A percentile compares a stretch with the other conserved stretches of the same genome.
phyloP scores from a whole-genome alignment of 2,329 filamentous ascomycete species.

The Diaporthe amygdali region DNA sequence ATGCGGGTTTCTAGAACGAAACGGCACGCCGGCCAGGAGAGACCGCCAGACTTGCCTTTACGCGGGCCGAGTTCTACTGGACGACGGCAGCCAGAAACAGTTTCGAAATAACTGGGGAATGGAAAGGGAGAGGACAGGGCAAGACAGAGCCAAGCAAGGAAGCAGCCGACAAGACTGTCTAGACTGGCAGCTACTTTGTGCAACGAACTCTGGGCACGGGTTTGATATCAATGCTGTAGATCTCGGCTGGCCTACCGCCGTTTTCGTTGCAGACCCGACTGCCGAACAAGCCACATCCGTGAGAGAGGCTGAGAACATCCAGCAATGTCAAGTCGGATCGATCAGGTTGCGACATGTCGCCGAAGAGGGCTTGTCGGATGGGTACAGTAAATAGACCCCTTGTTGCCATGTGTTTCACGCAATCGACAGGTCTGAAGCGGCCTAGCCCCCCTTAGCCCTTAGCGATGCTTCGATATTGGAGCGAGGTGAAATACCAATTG shows the following conservation, averaged over 20 bases:
- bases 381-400: background rate
- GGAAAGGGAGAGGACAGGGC: background rate
- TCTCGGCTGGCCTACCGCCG: background rate
- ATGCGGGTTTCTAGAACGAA: background rate
- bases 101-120: constrained; percentile 12
- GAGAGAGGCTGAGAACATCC: background rate
- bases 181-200: background rate
- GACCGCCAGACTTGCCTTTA: background rate
- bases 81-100: background rate
- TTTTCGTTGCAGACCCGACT: background rate
- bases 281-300: background rate
- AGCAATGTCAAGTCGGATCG: background rate
- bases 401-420: constrained; percentile 25
- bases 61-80: constrained; percentile 5
- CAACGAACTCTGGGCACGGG: background rate
- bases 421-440: background rate
- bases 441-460: background rate
- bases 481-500: constrained; percentile 13
- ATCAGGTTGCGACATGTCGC: background rate
- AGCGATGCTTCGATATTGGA: background rate
- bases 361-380: background rate
- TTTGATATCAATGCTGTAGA: background rate
- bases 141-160: background rate
- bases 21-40: background rate
- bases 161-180: background rate